These are phyloP conservation scores for Otatea glauca DNA, from an alignment of 176 grass and related monocot species.

Conservation along the genomic window DNA sequence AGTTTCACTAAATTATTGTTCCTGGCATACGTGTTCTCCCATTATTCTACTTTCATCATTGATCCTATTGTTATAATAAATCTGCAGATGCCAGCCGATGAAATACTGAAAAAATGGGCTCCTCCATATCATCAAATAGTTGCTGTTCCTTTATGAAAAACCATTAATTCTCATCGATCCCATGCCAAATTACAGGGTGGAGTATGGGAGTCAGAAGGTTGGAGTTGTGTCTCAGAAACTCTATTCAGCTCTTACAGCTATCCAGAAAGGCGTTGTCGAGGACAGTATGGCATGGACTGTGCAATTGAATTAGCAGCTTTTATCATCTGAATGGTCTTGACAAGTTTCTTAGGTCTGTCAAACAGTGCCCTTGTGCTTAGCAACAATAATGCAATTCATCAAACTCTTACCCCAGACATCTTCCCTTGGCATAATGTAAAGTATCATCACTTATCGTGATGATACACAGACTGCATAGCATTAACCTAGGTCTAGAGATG, in stretches of 20 bases:
- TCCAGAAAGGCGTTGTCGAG: slow-evolving; percentile 80
- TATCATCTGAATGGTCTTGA: not conserved
- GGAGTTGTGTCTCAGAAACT: slow-evolving; percentile 78
- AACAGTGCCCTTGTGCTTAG: not conserved
- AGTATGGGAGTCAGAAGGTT: slow-evolving; percentile 67
- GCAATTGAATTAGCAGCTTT: slow-evolving; percentile 49
- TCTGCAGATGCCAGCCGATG: not conserved
- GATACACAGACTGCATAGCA: not conserved
- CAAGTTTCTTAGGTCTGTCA: not conserved
- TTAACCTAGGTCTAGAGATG: not conserved
- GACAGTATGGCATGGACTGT: slow-evolving; percentile 79
- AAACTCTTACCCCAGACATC: not conserved
- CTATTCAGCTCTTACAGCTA: slow-evolving; percentile 57
- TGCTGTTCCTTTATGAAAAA: not conserved
- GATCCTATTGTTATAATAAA: not conserved
- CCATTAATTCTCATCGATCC: slow-evolving; percentile 26
- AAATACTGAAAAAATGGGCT: slow-evolving; percentile 1
- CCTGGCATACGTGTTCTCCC: not conserved
- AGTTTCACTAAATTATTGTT: slow-evolving; percentile 21
- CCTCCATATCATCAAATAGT: not conserved
- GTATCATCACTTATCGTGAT: not conserved
- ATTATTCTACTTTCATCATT: not conserved
- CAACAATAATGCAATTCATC: not conserved
- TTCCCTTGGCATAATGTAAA: not conserved
- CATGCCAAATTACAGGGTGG: slow-evolving; percentile 57